These are phyloP conservation scores for Centrapalus pauciflorus DNA, from an alignment of 129 eudicot genomes.

Conservation along the genomic window DNA sequence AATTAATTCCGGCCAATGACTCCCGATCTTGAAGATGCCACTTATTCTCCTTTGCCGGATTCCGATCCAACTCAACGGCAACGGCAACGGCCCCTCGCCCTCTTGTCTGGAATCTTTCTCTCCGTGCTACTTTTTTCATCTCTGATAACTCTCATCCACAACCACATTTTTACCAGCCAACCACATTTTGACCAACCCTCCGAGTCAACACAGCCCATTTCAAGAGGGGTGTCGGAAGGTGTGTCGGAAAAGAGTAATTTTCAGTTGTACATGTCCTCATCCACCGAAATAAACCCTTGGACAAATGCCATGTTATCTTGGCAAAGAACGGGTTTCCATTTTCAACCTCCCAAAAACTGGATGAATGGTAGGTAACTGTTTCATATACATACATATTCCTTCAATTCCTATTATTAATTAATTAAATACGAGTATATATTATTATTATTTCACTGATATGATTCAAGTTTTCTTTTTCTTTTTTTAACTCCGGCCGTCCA, in stretches of 20 bases:
- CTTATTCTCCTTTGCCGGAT: constrained; percentile 48
- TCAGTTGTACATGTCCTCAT: constrained; percentile 26
- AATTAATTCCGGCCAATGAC: too few relatives aligned
- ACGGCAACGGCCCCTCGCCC: constrained; percentile 23
- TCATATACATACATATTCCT: too few relatives aligned
- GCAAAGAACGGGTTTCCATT: constrained; percentile 85
- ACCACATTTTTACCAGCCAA: constrained; percentile 26
- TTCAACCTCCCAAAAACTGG: constrained; percentile 91
- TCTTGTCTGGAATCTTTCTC: constrained; percentile 38
- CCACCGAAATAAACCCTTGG: constrained; percentile 51
- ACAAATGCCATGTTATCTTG: constrained; percentile 74
- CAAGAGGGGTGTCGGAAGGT: constrained; percentile 66
- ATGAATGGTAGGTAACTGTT: constrained; percentile 92
- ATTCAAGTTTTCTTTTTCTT: constrained; percentile 5
- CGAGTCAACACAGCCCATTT: constrained; percentile 19
- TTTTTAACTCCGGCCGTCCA: constrained; percentile 2
- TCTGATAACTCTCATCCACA: constrained; percentile 25
- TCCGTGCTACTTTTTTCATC: constrained; percentile 29
- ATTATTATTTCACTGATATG: constrained; percentile 10
- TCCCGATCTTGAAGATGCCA: constrained; percentile 43
- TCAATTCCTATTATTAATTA: neutral
- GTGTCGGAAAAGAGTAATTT: constrained; percentile 64
- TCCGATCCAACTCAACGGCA: constrained; percentile 25
- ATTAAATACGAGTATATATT: neutral
- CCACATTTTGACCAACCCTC: neutral